These are phyloP conservation scores for Solanum etuberosum DNA, from an alignment of 257 asterid species.

Conservation along the genomic window DNA sequence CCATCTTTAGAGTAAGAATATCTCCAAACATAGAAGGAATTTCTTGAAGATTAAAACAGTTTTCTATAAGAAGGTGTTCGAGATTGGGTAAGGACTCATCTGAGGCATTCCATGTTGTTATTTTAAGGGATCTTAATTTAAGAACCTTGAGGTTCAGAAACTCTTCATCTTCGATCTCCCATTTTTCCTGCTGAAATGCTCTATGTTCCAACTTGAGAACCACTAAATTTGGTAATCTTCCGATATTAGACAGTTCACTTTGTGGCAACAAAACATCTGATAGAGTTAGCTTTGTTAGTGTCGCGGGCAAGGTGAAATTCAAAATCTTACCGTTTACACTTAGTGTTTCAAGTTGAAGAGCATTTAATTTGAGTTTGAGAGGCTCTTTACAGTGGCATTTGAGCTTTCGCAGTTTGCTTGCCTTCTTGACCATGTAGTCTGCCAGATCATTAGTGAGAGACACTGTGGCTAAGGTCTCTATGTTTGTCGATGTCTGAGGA, in stretches of 20 bases:
- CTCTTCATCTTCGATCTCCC: neutral
- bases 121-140: neutral
- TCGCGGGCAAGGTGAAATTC: neutral
- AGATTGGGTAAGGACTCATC: neutral
- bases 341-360: conserved; percentile 1
- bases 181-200: neutral
- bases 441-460: neutral
- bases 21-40: neutral
- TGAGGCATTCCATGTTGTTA: neutral
- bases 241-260: neutral
- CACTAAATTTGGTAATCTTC: neutral
- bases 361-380: neutral
- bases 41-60: neutral
- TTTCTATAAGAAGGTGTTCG: neutral
- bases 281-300: conserved; percentile 1
- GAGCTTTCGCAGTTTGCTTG: neutral
- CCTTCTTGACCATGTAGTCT: neutral
- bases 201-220: neutral
- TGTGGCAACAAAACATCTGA: neutral
- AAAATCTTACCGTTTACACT: neutral
- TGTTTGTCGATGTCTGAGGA: neutral
- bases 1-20: neutral
- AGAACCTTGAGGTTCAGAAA: neutral
- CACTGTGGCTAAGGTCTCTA: conserved; percentile 1
- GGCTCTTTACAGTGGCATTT: neutral